Evolutionary conservation across 2,329 filamentous ascomycete species (phyloP).

Genomic region (Nigrospora sphaerica): DNA sequence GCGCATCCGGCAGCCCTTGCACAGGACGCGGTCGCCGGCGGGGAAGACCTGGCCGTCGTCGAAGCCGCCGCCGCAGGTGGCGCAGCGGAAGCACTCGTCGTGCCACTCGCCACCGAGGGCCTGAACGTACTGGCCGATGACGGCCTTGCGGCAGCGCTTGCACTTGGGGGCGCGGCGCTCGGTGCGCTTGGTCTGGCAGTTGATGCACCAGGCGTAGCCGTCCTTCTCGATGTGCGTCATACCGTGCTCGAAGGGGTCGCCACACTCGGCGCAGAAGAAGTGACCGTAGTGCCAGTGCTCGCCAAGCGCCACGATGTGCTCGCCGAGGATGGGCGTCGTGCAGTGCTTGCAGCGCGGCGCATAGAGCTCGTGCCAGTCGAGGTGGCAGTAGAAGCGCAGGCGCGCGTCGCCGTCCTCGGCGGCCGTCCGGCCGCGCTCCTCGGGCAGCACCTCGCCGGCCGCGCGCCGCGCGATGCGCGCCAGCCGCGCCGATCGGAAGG

Average conservation of each 20-base stretch:
- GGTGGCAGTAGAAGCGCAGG: conserved; percentile 87
- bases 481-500: conserved; percentile 62
- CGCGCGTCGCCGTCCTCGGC: conserved; percentile 66
- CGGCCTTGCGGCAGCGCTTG: conserved; percentile 72
- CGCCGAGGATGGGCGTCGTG: conserved; percentile 91
- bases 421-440: conserved; percentile 56
- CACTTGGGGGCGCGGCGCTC: conserved; percentile 86
- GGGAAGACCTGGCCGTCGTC: conserved; percentile 61
- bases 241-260: conserved; percentile 78
- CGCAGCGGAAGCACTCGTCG: conserved; percentile 81
- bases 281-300: conserved; percentile 96
- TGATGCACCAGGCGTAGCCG: conserved; percentile 93
- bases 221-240: conserved; percentile 84
- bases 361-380: conserved; percentile 97
- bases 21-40: conserved; percentile 49
- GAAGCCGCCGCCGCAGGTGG: conserved; percentile 51
- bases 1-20: conserved; percentile 51
- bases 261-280: conserved; percentile 98
- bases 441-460: conserved; percentile 50
- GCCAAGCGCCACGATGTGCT: conserved; percentile 88
- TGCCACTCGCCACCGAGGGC: conserved; percentile 94
- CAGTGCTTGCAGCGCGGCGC: conserved; percentile 92
- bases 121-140: conserved; percentile 83
- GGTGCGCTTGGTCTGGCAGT: conserved; percentile 86
- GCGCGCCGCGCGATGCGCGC: conserved; percentile 61